Conservation (phyloP, 805 yeast species). For the Starmerella scarabaei region DNA sequence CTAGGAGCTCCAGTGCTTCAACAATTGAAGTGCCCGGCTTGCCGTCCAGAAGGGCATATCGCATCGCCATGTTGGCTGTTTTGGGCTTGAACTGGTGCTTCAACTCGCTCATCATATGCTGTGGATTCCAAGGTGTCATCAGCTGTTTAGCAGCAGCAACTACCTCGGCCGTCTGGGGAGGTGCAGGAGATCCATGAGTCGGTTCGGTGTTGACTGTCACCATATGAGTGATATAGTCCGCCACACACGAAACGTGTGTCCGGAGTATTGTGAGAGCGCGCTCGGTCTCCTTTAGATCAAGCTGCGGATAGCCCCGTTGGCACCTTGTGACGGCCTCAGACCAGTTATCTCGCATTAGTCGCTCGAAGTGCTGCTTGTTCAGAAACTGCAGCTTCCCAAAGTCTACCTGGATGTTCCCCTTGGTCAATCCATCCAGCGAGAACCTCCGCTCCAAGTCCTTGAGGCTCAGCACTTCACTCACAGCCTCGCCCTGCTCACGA, state of each 20-base stretch:
- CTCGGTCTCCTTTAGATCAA: conserved; percentile 28
- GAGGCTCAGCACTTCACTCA: conserved; percentile 24
- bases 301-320: conserved; percentile 12
- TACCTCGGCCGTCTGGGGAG: neutral
- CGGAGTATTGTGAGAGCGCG: conserved; percentile 35
- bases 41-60: conserved; percentile 61
- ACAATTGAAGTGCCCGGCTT: conserved; percentile 59
- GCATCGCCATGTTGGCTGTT: conserved; percentile 40
- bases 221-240: conserved; percentile 40
- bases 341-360: conserved; percentile 3
- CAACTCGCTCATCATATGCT: conserved; percentile 1
- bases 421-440: conserved; percentile 61
- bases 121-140: conserved; percentile 3
- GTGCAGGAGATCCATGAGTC: conserved; percentile 5
- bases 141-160: neutral
- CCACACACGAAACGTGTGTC: conserved; percentile 38
- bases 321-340: conserved; percentile 9
- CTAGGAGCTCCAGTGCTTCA: conserved; percentile 42
- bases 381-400: conserved; percentile 60
- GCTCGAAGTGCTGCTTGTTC: conserved; percentile 47
- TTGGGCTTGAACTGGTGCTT: conserved; percentile 12
- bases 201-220: conserved; percentile 11
- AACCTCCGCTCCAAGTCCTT: conserved; percentile 44
- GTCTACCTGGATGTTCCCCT: conserved; percentile 88
- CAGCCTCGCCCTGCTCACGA: conserved; percentile 17